A percentile compares a stretch with the other conserved stretches of the same genome.
Evolutionary conservation across 2,329 filamentous ascomycete genomes (phyloP).

Genomic region (Penicillium sumatraense): DNA sequence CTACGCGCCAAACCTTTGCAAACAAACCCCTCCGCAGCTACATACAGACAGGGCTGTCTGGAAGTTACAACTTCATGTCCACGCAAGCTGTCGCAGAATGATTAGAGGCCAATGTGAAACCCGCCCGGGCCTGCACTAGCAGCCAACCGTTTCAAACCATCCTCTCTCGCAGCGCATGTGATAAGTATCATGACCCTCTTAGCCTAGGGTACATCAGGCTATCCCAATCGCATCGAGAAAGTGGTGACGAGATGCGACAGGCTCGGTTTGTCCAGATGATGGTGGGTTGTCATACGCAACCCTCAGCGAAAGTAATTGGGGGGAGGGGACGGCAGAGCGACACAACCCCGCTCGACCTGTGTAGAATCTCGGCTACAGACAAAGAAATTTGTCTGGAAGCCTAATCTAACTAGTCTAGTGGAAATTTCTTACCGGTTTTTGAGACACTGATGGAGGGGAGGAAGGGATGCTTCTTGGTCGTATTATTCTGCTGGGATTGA

Average conservation of each 20-base stretch:
- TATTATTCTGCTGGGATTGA: background rate
- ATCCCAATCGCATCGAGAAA: background rate
- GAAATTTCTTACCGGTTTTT: background rate
- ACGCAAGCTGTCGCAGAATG: slow-evolving; percentile 11
- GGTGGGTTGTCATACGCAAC: background rate
- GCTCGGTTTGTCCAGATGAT: background rate
- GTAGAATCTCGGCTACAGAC: background rate
- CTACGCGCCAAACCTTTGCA: background rate
- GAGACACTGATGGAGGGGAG: background rate
- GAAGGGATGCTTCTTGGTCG: background rate
- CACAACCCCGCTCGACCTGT: background rate
- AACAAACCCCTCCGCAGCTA: background rate
- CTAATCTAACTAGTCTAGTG: background rate
- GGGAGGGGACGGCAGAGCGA: too few species aligned
- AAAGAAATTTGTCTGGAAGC: background rate
- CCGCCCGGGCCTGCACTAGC: background rate
- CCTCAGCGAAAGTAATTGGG: too few species aligned
- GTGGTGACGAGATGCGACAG: background rate
- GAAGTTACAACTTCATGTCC: slow-evolving; percentile 3
- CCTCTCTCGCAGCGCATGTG: background rate
- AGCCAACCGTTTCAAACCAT: slow-evolving; percentile 2
- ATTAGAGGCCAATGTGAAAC: slow-evolving; percentile 15
- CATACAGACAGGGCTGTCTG: background rate
- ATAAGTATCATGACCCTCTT: background rate
- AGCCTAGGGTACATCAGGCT: too few species aligned